Base-by-base conservation (phyloP, 805 yeast species). In the Pichia deserticola region DNA sequence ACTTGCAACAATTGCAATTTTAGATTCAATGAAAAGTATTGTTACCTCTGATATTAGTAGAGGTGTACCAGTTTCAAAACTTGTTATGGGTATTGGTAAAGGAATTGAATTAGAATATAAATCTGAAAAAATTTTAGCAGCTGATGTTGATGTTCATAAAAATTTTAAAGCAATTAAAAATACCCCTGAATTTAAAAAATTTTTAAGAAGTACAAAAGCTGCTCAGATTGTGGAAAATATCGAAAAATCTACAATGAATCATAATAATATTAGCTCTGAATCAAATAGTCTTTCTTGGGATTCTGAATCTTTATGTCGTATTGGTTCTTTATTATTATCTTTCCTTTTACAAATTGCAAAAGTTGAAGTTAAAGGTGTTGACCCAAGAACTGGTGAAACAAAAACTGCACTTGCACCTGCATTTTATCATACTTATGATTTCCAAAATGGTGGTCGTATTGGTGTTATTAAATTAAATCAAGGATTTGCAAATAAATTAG, bases 331-430 rank as follows among this genome's bases (percentile, higher is more conserved):
- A 8, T 71, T 93, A 51, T 74, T 86, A 11, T 80, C 95, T 3
- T 71, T 85, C 57, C 67, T 93, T 49, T 73, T 92, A 60, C 86
- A 86, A 56, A 88, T 85, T 28, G 96, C 97, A 3, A 85, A 81
- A 58, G 84, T 92, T 11, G 76, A 81, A 28, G 96, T 90, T 3
- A 72, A 75, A 36, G 97, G 90, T 42, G 73, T 69, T 1, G 97
- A 92, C 62, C 97, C 97, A 2, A 73, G 79, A 2, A 83, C 95
- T 0, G 84, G 86, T 10, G 68, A 79, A 47, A 63, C 64, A 1
- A 84, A 86, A n/a, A 67, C 68, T 34, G 95, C 90, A 25, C 71
- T 76, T 38, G 92, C 89, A 7, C 96, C 97, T 2, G 98, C 98
- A 0, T 86, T 93, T 60, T 82, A 81, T 52, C 98, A 93, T 61